Evolutionary conservation across 139 green algal species (phyloP), one percentile per base, ranked within the genome.

Genomic region (Picochlorum sp.): DNA sequence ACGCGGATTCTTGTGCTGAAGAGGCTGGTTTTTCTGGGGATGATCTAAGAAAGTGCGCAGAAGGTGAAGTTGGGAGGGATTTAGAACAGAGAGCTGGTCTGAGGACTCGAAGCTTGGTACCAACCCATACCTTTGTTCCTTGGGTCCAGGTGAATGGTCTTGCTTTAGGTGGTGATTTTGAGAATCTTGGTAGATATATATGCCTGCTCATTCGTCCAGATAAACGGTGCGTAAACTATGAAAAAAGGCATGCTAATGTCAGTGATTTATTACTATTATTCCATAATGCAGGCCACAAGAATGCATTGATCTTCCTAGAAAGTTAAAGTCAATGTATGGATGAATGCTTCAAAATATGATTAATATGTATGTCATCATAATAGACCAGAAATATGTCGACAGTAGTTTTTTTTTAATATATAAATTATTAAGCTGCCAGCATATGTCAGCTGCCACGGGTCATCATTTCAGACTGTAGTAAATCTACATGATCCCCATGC

Each of bases 101-200:
- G 28, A 37, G 40, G 7, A 67, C 64, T 14, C 44, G 31, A 50
- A 36, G 33, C 5, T 44, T 72, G 18, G 24, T 26, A 16, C 64
- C 56, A 24, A 32, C 35, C 1, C 28, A 61, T 26, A 67, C 32
- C 9, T 67, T 67, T 61, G 64, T 72, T 22, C 64, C 64, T 16
- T 72, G 64, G 64, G 43, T 70, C 24, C 14, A 54, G 4, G 57
- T 72, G 10, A 72, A 72, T 18, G 64, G 64, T 9, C 43, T 50
- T 32, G 33, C 56, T 2, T 50, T 72, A 3, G 64, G 47, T 30
- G 28, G n/a, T 22, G 57, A 37, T 16, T 72, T 61, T 59, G 57
- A 72, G 14, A 39, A 62, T 29, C 47, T 72, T 16, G 36, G 62
- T 36, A 49, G 36, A 4, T 72, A 66, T 26, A 37, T 72, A 1